phyloP scores from a whole-genome alignment of 495 filamentous ascomycete genomes.

The Penicillium flavigenum region DNA sequence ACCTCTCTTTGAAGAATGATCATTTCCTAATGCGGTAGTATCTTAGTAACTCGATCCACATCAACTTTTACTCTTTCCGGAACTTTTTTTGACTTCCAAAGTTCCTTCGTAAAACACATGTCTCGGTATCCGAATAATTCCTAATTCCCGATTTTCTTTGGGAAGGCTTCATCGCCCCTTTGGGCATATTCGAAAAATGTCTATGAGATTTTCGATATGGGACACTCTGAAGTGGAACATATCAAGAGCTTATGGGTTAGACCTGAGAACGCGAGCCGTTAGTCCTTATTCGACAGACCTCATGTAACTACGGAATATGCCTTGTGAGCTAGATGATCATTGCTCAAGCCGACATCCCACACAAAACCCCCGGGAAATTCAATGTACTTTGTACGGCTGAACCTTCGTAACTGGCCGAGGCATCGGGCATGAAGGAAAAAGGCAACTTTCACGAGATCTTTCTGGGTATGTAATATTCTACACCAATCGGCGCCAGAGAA shows the following conservation, averaged over 20 bases:
- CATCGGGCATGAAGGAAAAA: conserved; percentile 2
- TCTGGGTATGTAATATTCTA: neutral
- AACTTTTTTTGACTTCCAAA: neutral
- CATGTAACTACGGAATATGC: neutral
- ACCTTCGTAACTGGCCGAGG: neutral
- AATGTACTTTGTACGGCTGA: neutral
- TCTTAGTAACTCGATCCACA: neutral
- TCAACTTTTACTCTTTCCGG: neutral
- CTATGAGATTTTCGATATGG: too few relatives aligned
- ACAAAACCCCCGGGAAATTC: neutral
- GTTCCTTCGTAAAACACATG: too few relatives aligned
- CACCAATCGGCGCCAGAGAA: neutral
- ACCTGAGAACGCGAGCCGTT: neutral
- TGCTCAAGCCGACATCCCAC: neutral
- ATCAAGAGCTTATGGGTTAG: too few relatives aligned
- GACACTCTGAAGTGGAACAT: too few relatives aligned
- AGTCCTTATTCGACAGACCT: neutral
- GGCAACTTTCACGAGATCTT: conserved; percentile 4
- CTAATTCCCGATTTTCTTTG: neutral
- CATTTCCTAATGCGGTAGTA: neutral
- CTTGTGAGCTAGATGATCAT: neutral
- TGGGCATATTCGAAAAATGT: neutral
- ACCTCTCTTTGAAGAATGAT: neutral
- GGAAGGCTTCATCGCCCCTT: neutral
- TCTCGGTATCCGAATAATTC: neutral